Evolutionary conservation across 73 alveolate genomes (phyloP).

Genomic region (Paramecium sexaurelia): DNA sequence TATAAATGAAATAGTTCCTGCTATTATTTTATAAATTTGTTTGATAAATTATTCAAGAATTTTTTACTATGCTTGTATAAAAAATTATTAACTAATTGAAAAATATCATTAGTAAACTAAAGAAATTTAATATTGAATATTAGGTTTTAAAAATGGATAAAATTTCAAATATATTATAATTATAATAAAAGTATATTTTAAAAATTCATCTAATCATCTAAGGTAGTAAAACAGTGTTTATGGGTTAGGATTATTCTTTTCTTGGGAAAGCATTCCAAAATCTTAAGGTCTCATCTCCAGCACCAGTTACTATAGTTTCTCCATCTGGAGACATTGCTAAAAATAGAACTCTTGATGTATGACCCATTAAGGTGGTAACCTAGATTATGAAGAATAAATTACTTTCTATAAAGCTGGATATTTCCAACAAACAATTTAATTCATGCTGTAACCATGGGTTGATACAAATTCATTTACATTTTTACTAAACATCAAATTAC

Average conservation of each 20-base stretch:
- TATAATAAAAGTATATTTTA: background rate
- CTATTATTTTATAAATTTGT: too few species aligned
- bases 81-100: too few species aligned
- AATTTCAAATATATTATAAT: background rate
- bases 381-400: background rate
- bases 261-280: slow-evolving; percentile 88
- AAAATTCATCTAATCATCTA: background rate
- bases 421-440: slow-evolving; percentile 95
- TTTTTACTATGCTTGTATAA: too few species aligned
- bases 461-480: slow-evolving; percentile 93
- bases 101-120: too few species aligned
- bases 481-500: slow-evolving; percentile 92
- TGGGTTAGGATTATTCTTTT: slow-evolving; percentile 18
- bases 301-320: slow-evolving; percentile 96
- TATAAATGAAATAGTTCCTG: too few species aligned
- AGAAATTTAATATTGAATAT: too few species aligned
- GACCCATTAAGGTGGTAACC: slow-evolving; percentile 94
- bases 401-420: slow-evolving; percentile 87
- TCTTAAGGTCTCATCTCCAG: slow-evolving; percentile 99
- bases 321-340: slow-evolving; percentile 98
- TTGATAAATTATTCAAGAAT: too few species aligned
- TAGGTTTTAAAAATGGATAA: too few species aligned
- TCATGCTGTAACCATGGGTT: slow-evolving; percentile 94
- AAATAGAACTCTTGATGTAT: slow-evolving; percentile 96
- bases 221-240: background rate